phyloP scores from a whole-genome alignment of 208 protist genomes.

The Zelonia costaricensis region DNA sequence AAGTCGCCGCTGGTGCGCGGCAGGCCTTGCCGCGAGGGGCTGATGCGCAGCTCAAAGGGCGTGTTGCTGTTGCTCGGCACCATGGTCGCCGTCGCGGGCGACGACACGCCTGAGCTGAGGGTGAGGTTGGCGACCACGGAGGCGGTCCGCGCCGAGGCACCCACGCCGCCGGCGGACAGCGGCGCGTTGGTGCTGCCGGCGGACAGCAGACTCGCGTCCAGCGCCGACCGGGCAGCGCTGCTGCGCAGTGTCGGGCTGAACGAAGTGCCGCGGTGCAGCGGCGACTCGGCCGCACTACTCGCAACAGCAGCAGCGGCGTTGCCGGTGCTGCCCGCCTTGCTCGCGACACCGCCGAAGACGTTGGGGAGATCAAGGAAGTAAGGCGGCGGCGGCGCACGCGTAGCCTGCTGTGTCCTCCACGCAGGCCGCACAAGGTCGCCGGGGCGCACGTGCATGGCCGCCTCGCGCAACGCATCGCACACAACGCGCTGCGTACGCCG shows the following conservation, averaged over 20 bases:
- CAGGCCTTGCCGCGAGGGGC: neutral
- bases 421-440: conserved; percentile 13
- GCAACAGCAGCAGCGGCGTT: no score
- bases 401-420: neutral
- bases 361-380: neutral
- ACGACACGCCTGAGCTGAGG: neutral
- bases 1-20: neutral
- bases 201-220: no score
- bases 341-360: neutral
- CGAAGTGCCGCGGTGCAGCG: no score
- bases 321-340: no score
- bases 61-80: neutral
- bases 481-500: conserved; percentile 14
- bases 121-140: no score
- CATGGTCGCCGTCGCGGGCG: neutral
- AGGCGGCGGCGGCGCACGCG: neutral
- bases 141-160: neutral
- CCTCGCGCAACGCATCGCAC: conserved; percentile 12
- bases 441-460: conserved; percentile 6
- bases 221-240: no score
- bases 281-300: no score
- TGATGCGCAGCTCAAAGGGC: neutral
- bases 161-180: neutral
- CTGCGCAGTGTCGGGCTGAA: no score
- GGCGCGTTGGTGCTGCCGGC: no score